These are phyloP conservation scores for Tranzscheliella williamsii DNA, from an alignment of 1,284 basidiomycete genomes.

Conservation along the genomic window DNA sequence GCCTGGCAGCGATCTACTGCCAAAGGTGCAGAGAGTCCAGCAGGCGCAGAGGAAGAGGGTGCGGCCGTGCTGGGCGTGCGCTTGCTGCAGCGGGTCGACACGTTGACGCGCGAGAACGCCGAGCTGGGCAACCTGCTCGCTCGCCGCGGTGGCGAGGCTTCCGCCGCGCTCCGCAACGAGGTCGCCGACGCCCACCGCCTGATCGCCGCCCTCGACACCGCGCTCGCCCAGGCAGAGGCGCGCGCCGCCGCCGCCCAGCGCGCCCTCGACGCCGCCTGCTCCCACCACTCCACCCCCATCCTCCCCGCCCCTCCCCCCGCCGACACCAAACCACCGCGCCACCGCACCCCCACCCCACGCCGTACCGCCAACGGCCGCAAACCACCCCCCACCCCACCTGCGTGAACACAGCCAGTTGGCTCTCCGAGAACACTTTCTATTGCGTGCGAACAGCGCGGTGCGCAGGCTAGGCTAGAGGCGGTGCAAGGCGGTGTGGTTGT, in stretches of 20 bases:
- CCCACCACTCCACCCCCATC: constrained; percentile 25
- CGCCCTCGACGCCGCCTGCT: constrained; percentile 26
- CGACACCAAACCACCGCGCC: neutral
- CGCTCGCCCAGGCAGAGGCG: constrained; percentile 12
- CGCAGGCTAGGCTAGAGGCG: too few relatives aligned
- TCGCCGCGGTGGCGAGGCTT: neutral
- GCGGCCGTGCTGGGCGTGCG: constrained; percentile 32
- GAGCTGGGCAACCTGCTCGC: constrained; percentile 29
- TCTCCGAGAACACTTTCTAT: too few relatives aligned
- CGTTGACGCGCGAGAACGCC: constrained; percentile 31
- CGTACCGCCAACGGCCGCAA: too few relatives aligned
- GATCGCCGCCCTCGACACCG: constrained; percentile 23
- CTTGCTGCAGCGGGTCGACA: constrained; percentile 33
- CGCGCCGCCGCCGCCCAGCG: constrained; percentile 6
- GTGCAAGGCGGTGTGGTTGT: too few relatives aligned
- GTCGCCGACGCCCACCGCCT: constrained; percentile 15
- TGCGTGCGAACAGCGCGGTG: too few relatives aligned
- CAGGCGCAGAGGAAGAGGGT: neutral
- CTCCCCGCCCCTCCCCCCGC: neutral
- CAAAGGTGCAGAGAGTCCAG: neutral
- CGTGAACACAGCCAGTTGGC: too few relatives aligned
- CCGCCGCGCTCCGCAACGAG: constrained; percentile 7
- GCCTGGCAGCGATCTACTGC: too few relatives aligned
- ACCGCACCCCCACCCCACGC: neutral
- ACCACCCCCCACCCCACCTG: too few relatives aligned